A percentile compares a stretch with the other conserved stretches of the same genome.
Evolutionary conservation across 148 eudicot genomes (phyloP).

Genomic region (Chenopodium formosanum): DNA sequence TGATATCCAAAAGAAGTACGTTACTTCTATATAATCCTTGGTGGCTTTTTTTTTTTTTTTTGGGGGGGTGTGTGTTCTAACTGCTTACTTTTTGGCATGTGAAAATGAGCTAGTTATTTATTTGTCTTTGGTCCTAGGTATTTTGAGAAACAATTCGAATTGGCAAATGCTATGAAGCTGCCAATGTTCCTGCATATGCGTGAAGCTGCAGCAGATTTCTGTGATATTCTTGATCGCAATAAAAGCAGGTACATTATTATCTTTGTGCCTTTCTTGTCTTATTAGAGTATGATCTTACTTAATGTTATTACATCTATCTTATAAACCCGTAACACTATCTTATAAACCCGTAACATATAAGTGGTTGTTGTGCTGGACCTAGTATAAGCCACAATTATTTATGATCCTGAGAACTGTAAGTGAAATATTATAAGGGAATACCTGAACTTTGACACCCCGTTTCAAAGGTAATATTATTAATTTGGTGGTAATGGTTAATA

Average conservation of each 20-base stretch:
- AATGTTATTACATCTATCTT: background rate
- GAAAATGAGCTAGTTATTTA: constrained; percentile 4
- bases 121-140: constrained; percentile 44
- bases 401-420: background rate
- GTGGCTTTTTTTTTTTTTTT: background rate
- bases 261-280: background rate
- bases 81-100: background rate
- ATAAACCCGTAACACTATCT: background rate
- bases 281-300: background rate
- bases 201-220: constrained; percentile 93
- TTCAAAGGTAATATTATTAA: no score
- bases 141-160: constrained; percentile 90
- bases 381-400: background rate
- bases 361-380: background rate
- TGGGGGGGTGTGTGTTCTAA: background rate
- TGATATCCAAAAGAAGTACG: constrained; percentile 87
- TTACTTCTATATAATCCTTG: background rate
- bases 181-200: constrained; percentile 99
- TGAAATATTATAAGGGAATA: no score
- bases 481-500: no score
- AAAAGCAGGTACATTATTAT: constrained; percentile 54
- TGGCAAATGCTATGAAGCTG: constrained; percentile 73
- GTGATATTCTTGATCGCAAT: constrained; percentile 66
- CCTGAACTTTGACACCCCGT: background rate
- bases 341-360: background rate